Percentiles rank a stretch among this genome's conserved stretches.
Conservation (phyloP, 1,139 yeast genomes). For the Geotrichum macrosporum region DNA sequence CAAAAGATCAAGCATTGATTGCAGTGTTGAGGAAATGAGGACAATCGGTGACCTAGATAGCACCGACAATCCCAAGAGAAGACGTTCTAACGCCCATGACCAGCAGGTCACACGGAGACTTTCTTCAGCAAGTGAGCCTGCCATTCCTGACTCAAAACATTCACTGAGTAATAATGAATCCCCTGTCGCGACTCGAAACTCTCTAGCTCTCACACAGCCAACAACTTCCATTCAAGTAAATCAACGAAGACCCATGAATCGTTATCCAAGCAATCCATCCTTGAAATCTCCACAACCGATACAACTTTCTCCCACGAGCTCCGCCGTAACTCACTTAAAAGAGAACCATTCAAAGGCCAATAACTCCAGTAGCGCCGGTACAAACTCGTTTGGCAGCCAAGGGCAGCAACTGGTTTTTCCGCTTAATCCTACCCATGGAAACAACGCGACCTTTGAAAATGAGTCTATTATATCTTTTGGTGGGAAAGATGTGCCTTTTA, state of each 20-base stretch:
- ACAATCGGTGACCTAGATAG: not conserved
- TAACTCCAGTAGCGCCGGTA: conserved; percentile 11
- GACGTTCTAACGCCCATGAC: conserved; percentile 18
- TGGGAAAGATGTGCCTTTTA: conserved; percentile 7
- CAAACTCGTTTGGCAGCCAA: conserved; percentile 20
- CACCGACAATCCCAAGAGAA: conserved; percentile 15
- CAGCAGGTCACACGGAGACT: conserved; percentile 10
- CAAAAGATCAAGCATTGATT: conserved; percentile 17
- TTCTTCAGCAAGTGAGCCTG: conserved; percentile 15
- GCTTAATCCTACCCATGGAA: conserved; percentile 12
- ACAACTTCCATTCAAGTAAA: not conserved
- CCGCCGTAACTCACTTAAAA: conserved; percentile 12
- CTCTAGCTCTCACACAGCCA: conserved; percentile 11
- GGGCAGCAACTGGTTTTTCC: conserved; percentile 23
- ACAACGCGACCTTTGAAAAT: conserved; percentile 14
- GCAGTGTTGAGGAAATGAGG: conserved; percentile 13
- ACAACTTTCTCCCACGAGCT: conserved; percentile 15
- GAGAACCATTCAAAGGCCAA: conserved; percentile 10
- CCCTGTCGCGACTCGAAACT: conserved; percentile 13
- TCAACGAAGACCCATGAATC: conserved; percentile 6
- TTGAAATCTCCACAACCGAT: conserved; percentile 13
- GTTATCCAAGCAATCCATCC: not conserved
- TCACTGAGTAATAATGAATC: conserved; percentile 13
- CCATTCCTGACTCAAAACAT: not conserved
- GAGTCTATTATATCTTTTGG: conserved; percentile 18